A percentile compares a stretch with the other conserved stretches of the same genome.
These are phyloP conservation scores for Rhodotorula sp. DNA, from an alignment of 1,284 basidiomycete species.

Conservation along the genomic window DNA sequence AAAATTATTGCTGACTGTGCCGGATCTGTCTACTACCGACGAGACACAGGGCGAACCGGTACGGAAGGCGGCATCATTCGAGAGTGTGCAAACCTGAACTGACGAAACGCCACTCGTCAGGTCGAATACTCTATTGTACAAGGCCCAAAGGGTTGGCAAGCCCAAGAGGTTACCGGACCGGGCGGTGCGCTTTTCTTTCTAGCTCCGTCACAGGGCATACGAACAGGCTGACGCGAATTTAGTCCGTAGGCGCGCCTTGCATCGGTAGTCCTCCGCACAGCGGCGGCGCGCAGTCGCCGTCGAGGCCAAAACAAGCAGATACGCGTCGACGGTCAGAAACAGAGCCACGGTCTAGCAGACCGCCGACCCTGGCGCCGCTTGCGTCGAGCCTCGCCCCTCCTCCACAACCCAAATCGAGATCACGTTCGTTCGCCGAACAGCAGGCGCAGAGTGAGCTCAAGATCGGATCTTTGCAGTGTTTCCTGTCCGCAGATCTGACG, in stretches of 20 bases:
- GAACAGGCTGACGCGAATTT: background rate
- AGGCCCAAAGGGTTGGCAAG: constrained; percentile 31
- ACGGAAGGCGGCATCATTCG: background rate
- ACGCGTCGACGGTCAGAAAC: background rate
- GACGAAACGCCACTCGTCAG: background rate
- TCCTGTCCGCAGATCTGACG: too few relatives aligned
- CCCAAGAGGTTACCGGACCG: constrained; percentile 29
- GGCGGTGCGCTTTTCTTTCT: background rate
- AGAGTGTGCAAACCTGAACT: background rate
- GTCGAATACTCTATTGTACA: constrained; percentile 20
- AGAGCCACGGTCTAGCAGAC: too few relatives aligned
- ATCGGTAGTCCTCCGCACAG: constrained; percentile 21
- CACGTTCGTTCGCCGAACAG: background rate
- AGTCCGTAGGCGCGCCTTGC: constrained; percentile 23
- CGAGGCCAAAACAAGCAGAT: background rate
- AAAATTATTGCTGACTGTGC: too few relatives aligned
- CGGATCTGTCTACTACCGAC: too few relatives aligned
- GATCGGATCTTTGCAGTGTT: too few relatives aligned
- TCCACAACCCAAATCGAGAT: background rate
- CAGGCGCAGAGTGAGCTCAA: background rate
- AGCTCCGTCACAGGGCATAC: background rate
- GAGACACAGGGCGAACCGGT: constrained; percentile 24
- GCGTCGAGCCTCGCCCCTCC: background rate
- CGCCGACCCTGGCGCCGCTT: too few relatives aligned
- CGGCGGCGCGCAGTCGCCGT: background rate